phyloP scores from a whole-genome alignment of 306 rosid species.

The Senna tora region DNA sequence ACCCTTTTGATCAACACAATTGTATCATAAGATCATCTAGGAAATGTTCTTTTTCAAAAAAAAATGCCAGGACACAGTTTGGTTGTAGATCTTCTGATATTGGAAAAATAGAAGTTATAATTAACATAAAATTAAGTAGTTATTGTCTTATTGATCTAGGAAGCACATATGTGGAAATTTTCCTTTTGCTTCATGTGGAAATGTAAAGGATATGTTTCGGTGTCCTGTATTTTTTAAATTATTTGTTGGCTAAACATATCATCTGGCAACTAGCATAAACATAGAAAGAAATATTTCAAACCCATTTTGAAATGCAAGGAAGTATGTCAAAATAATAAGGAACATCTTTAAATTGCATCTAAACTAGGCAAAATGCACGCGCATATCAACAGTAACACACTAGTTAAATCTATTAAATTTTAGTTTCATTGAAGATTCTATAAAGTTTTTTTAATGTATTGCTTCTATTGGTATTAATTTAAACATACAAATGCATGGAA shows the following conservation, averaged over 20 bases:
- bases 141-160: neutral
- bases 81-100: neutral
- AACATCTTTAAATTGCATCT: neutral
- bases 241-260: neutral
- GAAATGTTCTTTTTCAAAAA: neutral
- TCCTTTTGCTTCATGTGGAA: neutral
- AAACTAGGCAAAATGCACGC: neutral
- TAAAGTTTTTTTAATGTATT: neutral
- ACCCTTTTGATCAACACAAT: constrained; percentile 8
- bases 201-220: neutral
- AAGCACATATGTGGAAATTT: neutral
- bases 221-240: neutral
- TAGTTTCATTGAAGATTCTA: neutral
- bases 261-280: neutral
- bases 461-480: neutral
- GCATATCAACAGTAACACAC: neutral
- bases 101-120: constrained; percentile 1
- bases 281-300: constrained; percentile 6
- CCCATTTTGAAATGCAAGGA: neutral
- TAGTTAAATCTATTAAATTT: neutral
- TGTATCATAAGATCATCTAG: constrained; percentile 2
- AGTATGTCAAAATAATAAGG: constrained; percentile 2
- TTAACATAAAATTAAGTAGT: neutral
- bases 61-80: neutral
- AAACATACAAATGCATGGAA: neutral